Percentiles rank a stretch among this genome's conserved stretches.
phyloP scores from a whole-genome alignment of 2,329 filamentous ascomycete species.

The Paraconiothyrium sp. region DNA sequence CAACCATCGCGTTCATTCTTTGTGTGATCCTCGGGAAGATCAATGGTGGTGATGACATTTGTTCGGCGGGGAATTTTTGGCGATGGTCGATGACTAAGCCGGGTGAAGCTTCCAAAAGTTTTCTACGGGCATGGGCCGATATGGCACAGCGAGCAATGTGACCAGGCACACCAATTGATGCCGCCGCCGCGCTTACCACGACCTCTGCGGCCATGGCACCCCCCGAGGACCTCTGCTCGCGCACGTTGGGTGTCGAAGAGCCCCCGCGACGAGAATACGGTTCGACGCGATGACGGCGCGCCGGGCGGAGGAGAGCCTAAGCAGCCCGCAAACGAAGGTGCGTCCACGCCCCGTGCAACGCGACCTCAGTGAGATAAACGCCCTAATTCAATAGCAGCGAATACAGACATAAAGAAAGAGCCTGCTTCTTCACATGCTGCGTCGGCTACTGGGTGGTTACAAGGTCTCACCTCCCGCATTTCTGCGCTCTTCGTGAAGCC shows the following conservation, averaged over 20 bases:
- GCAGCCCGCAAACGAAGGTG: slow-evolving; percentile 7
- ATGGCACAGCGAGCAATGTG: slow-evolving; percentile 42
- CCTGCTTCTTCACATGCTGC: neutral
- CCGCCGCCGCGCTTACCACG: slow-evolving; percentile 53
- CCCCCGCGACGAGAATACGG: slow-evolving; percentile 20
- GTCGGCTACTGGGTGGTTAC: neutral
- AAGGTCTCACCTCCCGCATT: neutral
- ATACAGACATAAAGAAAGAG: neutral
- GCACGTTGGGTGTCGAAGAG: slow-evolving; percentile 39
- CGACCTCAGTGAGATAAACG: neutral
- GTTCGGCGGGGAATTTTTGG: slow-evolving; percentile 1
- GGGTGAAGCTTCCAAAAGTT: slow-evolving; percentile 15
- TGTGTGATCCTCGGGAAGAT: neutral
- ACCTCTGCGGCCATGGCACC: slow-evolving; percentile 55
- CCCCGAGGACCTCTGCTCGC: slow-evolving; percentile 51
- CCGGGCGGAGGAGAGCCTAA: slow-evolving; percentile 9
- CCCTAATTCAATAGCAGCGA: neutral
- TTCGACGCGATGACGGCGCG: slow-evolving; percentile 20
- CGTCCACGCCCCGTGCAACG: neutral
- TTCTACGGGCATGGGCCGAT: slow-evolving; percentile 11
- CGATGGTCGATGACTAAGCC: slow-evolving; percentile 19
- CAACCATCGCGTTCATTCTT: neutral
- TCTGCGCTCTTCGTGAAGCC: neutral
- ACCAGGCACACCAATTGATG: slow-evolving; percentile 54
- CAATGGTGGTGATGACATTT: slow-evolving; percentile 1